Evolutionary conservation across 345 rosid species (phyloP), one percentile per base, ranked within the genome.

Genomic region (Orychophragmus violaceus): DNA sequence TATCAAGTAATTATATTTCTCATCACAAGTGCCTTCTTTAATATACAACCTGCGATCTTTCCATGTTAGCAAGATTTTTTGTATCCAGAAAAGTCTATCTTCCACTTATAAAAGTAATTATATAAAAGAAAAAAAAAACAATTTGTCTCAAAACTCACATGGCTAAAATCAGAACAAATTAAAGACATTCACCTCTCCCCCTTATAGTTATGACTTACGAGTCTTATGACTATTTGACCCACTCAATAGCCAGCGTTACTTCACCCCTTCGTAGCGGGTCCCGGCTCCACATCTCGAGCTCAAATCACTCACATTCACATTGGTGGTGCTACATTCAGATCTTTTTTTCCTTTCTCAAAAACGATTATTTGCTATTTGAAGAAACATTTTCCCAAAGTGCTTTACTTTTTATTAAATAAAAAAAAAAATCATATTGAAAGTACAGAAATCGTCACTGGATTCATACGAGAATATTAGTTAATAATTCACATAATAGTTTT

Each of bases 391-490:
- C 28, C 5, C 9, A 33, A 59, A 36, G 1, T 14, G 44, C 10
- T 50, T 60, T 50, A 13, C 7, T 3, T 32, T 36, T 37, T 59
- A 21, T 51, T 44, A 16, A 5, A 10, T 32, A 44, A 23, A 14
- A 37, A 1, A 17, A 37, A 52, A 61, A 12, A 62, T 51, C 54
- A 61, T 54, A 51, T 29, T 17, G 68, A 42, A 61, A 61, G 62
- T 61, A 70, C 62, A 62, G 1, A 19, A 70, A 70, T 61, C 23
- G 29, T 30, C 61, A 39, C 54, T 52, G 55, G 28, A 54, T 54
- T 71, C 57, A 54, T 62, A 71, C 30, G 69, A 62, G 69, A 62
- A 54, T 71, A 71, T 62, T 11, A 70, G 49, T 70, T 19, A 19
- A 59, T 37, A 59, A 68, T 59, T 8, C 19, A 51, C 7, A 8